Base-by-base conservation (phyloP, 495 filamentous ascomycete genomes). In the Penicillium desertorum region DNA sequence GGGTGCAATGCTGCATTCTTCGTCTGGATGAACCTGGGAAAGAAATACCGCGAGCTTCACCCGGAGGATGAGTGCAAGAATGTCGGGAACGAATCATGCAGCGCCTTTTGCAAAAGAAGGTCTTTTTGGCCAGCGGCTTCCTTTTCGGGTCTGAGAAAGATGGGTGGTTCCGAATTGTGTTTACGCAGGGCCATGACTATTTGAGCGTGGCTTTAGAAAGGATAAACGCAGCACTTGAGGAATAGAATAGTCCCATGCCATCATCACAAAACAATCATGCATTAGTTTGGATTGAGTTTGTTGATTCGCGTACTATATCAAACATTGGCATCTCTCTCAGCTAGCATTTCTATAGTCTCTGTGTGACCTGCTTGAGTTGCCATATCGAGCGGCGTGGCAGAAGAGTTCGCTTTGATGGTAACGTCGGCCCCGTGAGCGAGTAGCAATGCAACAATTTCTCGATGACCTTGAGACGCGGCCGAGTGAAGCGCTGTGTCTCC, bases 1-100 rank as follows among this genome's bases (percentile, higher is more conserved):
- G 55, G 71, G 44, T 52, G 72, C 52, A 59, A 83, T 67, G 83
- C 82, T 6, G 84, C 74, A 0, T 79, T 87, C 51, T 87, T 87
- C 61, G 60, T 87, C 9, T 86, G 85, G 85, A 62, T 81, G 2
- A 74, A 87, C 68, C 64, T 87, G 29, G 67, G 78, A 7, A 66
- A 67, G 58, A 75, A 45, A 22, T 76, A 71, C 54, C 58, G 56
- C 11, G 63, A 72, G 34, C 37, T 62, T 44, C 71, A 59, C 64
- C 60, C 57, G 14, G 71, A 58, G 45, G 61, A 56, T 51, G 73
- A 46, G 16, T 53, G 36, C 36, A 61, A 51, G 17, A 50, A 65
- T 45, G 29, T 71, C 23, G 61, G 57, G 63, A 71, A 4, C 52
- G 9, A 20, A 57, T 73, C 7, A 76, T 71, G 44, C 48, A 71